Base-by-base conservation (phyloP, 2,329 filamentous ascomycete species). In the Purpureocillium takamizusanense region DNA sequence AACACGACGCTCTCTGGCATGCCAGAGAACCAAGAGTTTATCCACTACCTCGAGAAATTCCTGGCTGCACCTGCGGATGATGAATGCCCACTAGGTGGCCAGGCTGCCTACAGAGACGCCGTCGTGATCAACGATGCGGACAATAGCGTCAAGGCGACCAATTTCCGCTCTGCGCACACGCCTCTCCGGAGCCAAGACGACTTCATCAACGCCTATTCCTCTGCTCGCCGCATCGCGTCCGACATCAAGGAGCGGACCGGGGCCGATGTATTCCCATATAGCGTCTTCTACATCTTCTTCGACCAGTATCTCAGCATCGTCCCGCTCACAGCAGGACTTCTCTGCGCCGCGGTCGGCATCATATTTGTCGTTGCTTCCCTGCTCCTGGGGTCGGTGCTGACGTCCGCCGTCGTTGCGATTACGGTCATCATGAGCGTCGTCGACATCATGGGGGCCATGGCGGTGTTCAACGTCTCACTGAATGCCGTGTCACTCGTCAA, bases 231-330 rank as follows among this genome's bases (percentile, higher is more conserved):
- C 43, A 95, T 98, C 45, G 81, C 90, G 0, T 66, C 78, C 11
- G 82, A 84, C 21, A 81, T 98, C 37, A 81, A 74, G 12, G 62
- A 74, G 38, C 70, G 74, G 37, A 89, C 88, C 4, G 76, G 80
- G 5, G 78, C 86, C 16, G 81, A 92, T 17, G 81, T 98, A 3
- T 98, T 98, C 71, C 87, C 92, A 0, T 98, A 98, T 66, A 94
- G 86, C 50, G 82, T 95, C 43, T 95, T 95, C 60, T 98, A 98
- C 67, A 89, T 98, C 58, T 98, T 97, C 74, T 98, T 98, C 58
- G 92, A 98, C 57, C 92, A 97, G 58, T 98, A 98, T 55, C 75
- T 86, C 6, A 77, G 76, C 41, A 97, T 98, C 44, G 78, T 94
- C 15, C 72, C 74, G 10, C 72, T 97, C 4, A 89, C 90, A 0